phyloP scores from a whole-genome alignment of 352 stramenopile genomes.

The Halophytophthora polymorphica region DNA sequence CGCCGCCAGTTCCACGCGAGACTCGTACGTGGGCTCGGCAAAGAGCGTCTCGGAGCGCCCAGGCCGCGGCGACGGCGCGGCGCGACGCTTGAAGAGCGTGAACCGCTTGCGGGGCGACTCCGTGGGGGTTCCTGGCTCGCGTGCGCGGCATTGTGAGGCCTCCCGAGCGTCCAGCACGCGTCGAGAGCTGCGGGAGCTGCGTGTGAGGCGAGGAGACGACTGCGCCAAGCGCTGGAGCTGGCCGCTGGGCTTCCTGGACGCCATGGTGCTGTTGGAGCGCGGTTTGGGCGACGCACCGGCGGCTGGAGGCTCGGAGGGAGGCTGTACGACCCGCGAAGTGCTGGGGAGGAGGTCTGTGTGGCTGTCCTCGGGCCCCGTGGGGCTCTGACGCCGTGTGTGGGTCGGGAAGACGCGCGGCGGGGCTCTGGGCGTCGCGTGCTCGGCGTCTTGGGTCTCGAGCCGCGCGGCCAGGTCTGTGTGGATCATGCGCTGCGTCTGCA shows the following conservation, averaged over 20 bases:
- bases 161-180: no score
- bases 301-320: no score
- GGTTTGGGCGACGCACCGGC: background rate
- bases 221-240: no score
- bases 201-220: no score
- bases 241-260: constrained; percentile 6
- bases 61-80: constrained; percentile 2
- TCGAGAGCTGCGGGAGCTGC: no score
- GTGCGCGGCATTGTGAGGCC: no score
- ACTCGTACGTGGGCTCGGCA: constrained; percentile 53
- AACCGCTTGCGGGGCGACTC: background rate
- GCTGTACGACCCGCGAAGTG: no score
- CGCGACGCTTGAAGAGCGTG: constrained; percentile 22
- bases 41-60: constrained; percentile 45
- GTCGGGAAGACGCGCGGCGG: constrained; percentile 6
- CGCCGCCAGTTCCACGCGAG: constrained; percentile 48
- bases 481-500: constrained; percentile 64
- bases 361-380: background rate
- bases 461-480: constrained; percentile 34
- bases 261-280: constrained; percentile 21
- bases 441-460: constrained; percentile 2
- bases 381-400: background rate
- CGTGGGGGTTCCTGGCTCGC: no score
- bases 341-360: background rate
- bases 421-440: background rate